Percentiles rank a stretch among this genome's conserved stretches.
Evolutionary conservation across 2,329 filamentous ascomycete genomes (phyloP).

Genomic region (Venturia nashicola): DNA sequence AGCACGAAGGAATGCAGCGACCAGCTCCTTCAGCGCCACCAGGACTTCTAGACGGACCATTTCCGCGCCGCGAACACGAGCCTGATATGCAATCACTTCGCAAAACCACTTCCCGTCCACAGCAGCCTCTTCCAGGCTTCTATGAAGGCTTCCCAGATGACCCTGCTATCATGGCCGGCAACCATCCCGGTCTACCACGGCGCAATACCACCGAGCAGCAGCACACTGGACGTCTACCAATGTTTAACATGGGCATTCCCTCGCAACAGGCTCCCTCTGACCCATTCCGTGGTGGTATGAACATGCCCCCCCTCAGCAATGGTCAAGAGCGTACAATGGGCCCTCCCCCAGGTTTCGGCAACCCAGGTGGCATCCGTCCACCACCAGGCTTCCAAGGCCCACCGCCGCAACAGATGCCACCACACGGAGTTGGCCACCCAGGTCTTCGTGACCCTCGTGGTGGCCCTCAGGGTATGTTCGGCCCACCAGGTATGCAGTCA

Average conservation of each 20-base stretch:
- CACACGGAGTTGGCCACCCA: conserved; percentile 1
- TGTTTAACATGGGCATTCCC: conserved; percentile 10
- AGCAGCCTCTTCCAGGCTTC: conserved; percentile 6
- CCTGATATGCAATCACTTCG: conserved; percentile 6
- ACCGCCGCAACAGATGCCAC: conserved; percentile 5
- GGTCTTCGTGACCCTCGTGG: not conserved
- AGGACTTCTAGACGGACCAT: conserved; percentile 3
- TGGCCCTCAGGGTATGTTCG: conserved; percentile 1
- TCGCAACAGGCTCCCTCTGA: conserved; percentile 7
- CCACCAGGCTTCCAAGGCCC: conserved; percentile 7
- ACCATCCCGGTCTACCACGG: conserved; percentile 5
- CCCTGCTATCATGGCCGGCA: not conserved
- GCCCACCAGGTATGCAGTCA: not conserved
- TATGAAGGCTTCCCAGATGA: not conserved
- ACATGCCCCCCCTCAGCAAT: not conserved
- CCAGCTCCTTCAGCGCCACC: conserved; percentile 8
- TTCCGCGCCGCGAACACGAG: conserved; percentile 2
- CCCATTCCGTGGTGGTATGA: conserved; percentile 7
- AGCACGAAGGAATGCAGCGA: conserved; percentile 3
- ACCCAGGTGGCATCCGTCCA: not conserved
- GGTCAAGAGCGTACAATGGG: conserved; percentile 1
- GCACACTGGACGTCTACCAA: not conserved
- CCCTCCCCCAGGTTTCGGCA: conserved; percentile 8
- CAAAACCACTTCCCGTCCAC: not conserved
- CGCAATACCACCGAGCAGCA: conserved; percentile 7